Conservation (phyloP, 1,139 yeast species). For the Pichia norvegensis region DNA sequence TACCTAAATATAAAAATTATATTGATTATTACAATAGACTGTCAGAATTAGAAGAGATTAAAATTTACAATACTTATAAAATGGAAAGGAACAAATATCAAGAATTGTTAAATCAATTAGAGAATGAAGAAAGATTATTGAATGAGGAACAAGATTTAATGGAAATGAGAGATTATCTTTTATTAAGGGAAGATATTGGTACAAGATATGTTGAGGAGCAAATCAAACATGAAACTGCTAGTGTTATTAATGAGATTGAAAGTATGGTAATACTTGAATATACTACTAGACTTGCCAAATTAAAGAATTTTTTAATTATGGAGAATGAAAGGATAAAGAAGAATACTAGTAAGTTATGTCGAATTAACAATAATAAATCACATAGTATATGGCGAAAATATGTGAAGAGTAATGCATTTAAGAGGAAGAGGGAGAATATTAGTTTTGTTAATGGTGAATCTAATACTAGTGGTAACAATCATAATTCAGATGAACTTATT, state of each 20-base stretch:
- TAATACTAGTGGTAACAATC: not conserved
- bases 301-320: constrained; percentile 27
- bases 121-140: constrained; percentile 1
- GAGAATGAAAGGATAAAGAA: constrained; percentile 8
- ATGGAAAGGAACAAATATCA: constrained; percentile 9
- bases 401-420: constrained; percentile 5
- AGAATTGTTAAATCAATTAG: constrained; percentile 2
- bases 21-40: constrained; percentile 8
- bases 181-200: constrained; percentile 23
- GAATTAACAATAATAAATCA: constrained; percentile 8
- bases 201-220: constrained; percentile 23
- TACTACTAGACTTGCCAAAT: constrained; percentile 25
- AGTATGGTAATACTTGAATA: constrained; percentile 25
- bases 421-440: not conserved
- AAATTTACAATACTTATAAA: constrained; percentile 7
- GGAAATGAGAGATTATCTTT: constrained; percentile 29
- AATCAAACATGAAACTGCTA: constrained; percentile 21
- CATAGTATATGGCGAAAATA: constrained; percentile 12
- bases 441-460: constrained; percentile 1
- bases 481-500: not conserved
- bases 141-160: constrained; percentile 25
- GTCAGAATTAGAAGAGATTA: constrained; percentile 7
- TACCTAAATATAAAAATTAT: constrained; percentile 5
- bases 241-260: constrained; percentile 23
- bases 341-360: constrained; percentile 6